Conservation (phyloP, 2,329 filamentous ascomycete genomes). For the Fusarium begoniae region DNA sequence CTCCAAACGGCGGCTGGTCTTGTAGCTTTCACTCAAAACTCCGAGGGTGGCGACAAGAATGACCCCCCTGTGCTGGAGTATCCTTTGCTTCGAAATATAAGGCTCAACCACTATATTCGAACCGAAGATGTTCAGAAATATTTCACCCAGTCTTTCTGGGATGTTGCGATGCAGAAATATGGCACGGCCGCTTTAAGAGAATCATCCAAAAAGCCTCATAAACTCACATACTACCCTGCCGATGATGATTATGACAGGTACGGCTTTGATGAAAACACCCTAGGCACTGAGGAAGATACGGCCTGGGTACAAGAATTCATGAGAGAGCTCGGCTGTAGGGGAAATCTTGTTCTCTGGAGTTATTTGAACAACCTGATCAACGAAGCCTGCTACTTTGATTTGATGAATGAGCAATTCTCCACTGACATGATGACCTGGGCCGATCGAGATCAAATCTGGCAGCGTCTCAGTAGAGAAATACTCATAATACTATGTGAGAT, state of each 20-base stretch:
- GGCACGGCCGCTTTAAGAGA: slow-evolving; percentile 37
- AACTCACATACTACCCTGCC: slow-evolving; percentile 26
- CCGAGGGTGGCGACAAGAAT: neutral
- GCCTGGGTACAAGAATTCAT: slow-evolving; percentile 7
- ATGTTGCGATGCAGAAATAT: slow-evolving; percentile 34
- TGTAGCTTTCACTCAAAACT: neutral
- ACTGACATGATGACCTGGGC: neutral
- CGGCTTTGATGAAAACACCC: neutral
- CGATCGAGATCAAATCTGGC: neutral
- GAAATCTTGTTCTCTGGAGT: slow-evolving; percentile 7
- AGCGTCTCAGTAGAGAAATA: neutral
- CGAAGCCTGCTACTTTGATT: slow-evolving; percentile 28
- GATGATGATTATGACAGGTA: neutral
- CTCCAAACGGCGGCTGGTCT: slow-evolving; percentile 26
- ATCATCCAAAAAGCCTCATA: slow-evolving; percentile 26
- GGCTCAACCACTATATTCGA: slow-evolving; percentile 19
- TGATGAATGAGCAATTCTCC: slow-evolving; percentile 19
- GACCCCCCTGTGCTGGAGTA: neutral
- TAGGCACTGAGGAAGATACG: neutral
- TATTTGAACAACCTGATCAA: slow-evolving; percentile 33
- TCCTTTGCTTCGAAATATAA: neutral
- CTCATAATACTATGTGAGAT: slow-evolving; percentile 25
- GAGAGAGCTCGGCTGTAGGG: neutral
- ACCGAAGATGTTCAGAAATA: slow-evolving; percentile 21
- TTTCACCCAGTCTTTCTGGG: slow-evolving; percentile 43